Evolutionary conservation across 805 yeast genomes (phyloP), one percentile per base, ranked within the genome.

Genomic region (Blastobotrys robertii): DNA sequence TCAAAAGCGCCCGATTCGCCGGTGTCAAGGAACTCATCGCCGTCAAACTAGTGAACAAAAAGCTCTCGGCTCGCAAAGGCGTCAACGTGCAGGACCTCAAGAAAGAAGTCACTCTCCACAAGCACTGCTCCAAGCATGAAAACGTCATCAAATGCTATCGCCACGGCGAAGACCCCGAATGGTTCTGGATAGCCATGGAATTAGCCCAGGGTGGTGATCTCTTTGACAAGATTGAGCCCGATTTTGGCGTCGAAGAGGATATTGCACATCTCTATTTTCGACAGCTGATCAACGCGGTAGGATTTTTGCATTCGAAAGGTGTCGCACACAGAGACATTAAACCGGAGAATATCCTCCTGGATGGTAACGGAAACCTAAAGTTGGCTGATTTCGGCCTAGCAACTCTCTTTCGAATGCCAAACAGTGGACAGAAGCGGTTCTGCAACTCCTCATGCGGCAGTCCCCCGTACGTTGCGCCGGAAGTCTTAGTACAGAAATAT

Each of bases 381-480:
- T 60, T 82, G n/a, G 79, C 85, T 0, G 92, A 82, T 60, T 82
- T 83, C 62, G 92, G 92, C 0, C 62, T 83, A 11, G 86, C 88
- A 0, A 71, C 78, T 28, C 75, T 77, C 7, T 80, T 70, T 53
- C 69, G 64, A 48, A 70, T 72, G 34, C 68, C 64, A 32, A 59
- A 58, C 11, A 65, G 64, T 42, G 82, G 81, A 1, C 58, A 67
- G 11, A 37, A 46, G 4, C 41, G 53, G n/a, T 31, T 34, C 28
- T 45, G 51, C 31, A 43, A 67, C 38, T 70, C 77, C 33, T 57
- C 62, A 16, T 74, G 86, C 58, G 83, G 90, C 0, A 77, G 84
- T 1, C 82, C 84, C 1, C 88, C 87, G 4, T 82, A 82, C 55
- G 73, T 80, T 67, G 90, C 92, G 1, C 92, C 92, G 1, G 92